Base-by-base conservation (phyloP, 176 grass and related monocot genomes). In the Dactylis glomerata region DNA sequence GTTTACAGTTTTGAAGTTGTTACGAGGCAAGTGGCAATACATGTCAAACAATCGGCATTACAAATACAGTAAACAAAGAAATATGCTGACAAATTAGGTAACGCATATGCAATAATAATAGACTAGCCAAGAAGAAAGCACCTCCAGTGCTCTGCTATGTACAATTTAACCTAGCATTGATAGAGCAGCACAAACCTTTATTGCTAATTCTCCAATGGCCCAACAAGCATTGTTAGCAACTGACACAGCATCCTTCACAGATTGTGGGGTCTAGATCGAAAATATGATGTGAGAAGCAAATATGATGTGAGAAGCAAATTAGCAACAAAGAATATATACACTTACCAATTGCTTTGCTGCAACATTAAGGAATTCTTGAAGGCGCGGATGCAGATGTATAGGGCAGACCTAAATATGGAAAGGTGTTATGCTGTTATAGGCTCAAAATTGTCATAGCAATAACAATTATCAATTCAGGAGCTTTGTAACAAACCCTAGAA, bases 191-290 rank as follows among this genome's bases (percentile, higher is more conserved):
- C 92, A 13, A 26, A 98, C 92, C 91, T 98, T 94, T 81, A 95
- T 88, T 47, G 91, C 95, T 76, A 98, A 78, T 95, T 98, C 92
- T 77, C 95, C 95, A 76, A 98, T 93, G 46, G 89, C 92, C 92
- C 92, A 95, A 59, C 95, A 98, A 80, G 95, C 95, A 90, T 95
- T 98, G 72, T 98, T 98, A 55, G 95, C 95, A 17, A 95, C 95
- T 45, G 95, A 98, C 10, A 88, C 89, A 55, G 92, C 91, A 78
- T 92, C 95, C 82, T 95, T 98, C 66, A 98, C 87, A 28, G 64
- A 81, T 70, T 86, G 83, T 23, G 85, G 50, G 50, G 16, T 52
- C 50, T 52, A 52, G 50, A 52, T 52, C 50, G 5, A 52, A 7
- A 52, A 52, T 20, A 52, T 52, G 22, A 20, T 52, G 50, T 52